Base-by-base conservation (phyloP, 805 yeast species). In the Candida ponderosae region DNA sequence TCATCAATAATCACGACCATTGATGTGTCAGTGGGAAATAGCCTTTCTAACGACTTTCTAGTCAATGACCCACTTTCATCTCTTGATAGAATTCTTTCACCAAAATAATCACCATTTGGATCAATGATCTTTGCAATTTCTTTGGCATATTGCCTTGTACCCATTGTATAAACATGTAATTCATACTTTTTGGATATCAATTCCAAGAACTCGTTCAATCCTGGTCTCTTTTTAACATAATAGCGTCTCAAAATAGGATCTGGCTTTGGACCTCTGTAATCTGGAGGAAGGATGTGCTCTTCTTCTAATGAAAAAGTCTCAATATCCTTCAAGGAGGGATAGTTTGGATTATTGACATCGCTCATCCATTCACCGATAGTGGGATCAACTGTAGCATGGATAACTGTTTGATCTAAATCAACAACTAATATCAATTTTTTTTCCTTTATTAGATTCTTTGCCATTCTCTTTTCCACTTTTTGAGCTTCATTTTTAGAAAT, bases 1-100 rank as follows among this genome's bases (percentile, higher is more conserved):
- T 93, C 98, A 59, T 93, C 98, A 41, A 93, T 93, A 33, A 93
- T 81, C 3, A 85, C 93, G 24, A 93, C 98, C 95, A 93, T 83
- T 15, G 95, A 81, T 18, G 95, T 95, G 47, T 90, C 96, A 3
- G 90, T 95, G 0, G 98, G 98, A 51, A 93, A 93, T 38, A 93
- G 66, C 43, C 97, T 68, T 51, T 83, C 81, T 42, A 93, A 65
- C 28, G 90, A 85, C 54, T 93, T 93, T 47, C 85, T 95, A 3
- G 96, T 81, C 43, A 90, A 61, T 6, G 88, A 83, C 0, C 97
- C 97, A 58, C 95, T 85, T 53, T 93, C 97, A 57, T 93, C 97
- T 53, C 98, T 68, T 34, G 95, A 81, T 32, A 93, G 68, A 6
- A 93, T 89, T 39, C 98, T 65, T 54, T 89, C 96, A 6, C 94